Percentiles rank a stretch among this genome's conserved stretches.
Evolutionary conservation across 2,329 filamentous ascomycete genomes (phyloP).

Genomic region (Phaeomoniella chlamydospora): DNA sequence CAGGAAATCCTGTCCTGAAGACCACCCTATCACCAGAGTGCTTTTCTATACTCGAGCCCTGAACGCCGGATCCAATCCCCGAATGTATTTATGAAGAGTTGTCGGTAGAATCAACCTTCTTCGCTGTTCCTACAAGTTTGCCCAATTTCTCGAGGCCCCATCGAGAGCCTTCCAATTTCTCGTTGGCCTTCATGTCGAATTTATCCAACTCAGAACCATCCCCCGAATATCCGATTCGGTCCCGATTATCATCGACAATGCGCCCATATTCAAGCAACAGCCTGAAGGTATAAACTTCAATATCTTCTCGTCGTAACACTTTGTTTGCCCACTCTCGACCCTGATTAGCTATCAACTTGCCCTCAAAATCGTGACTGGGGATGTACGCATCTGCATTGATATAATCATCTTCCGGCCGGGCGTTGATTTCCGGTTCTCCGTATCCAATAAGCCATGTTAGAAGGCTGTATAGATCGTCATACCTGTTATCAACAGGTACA

Average conservation of each 20-base stretch:
- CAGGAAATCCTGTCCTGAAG: too few species aligned
- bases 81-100: too few species aligned
- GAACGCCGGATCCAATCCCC: too few species aligned
- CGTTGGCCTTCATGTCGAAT: constrained; percentile 4
- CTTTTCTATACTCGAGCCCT: too few species aligned
- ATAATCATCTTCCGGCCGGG: background rate
- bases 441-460: constrained; percentile 36
- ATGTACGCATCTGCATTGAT: constrained; percentile 13
- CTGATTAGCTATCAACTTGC: constrained; percentile 18
- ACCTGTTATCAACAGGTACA: constrained; percentile 37
- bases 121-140: background rate
- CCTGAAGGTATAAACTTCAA: constrained; percentile 40
- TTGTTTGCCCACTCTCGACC: constrained; percentile 21
- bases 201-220: constrained; percentile 15
- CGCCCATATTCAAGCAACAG: constrained; percentile 41
- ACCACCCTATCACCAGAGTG: too few species aligned
- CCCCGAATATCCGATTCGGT: constrained; percentile 40
- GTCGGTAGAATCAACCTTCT: too few species aligned
- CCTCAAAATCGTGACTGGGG: constrained; percentile 17
- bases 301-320: constrained; percentile 33
- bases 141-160: constrained; percentile 1
- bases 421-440: constrained; percentile 6
- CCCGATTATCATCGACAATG: constrained; percentile 49
- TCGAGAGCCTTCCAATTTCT: background rate
- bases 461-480: constrained; percentile 33